A percentile compares a stretch with the other conserved stretches of the same genome.
phyloP scores from a whole-genome alignment of 768 basidiomycete species.

The Naganishia onofrii region DNA sequence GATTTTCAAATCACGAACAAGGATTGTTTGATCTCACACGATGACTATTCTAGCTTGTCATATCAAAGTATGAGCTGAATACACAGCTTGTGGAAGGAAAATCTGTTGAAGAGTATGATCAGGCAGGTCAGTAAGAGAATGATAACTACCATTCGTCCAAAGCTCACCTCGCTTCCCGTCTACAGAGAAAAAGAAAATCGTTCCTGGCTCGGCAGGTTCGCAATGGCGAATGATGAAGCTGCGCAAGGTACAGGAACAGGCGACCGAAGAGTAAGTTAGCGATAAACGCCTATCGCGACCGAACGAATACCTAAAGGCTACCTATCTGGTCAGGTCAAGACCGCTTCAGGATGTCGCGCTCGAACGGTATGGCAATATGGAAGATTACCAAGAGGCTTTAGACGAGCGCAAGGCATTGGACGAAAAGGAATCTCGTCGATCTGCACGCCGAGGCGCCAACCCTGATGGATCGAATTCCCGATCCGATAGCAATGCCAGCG shows the following conservation, averaged over 20 bases:
- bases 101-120: conserved; percentile 43
- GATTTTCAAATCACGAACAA: background rate
- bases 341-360: conserved; percentile 63
- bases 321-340: conserved; percentile 35
- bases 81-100: conserved; percentile 58
- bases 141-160: conserved; percentile 54
- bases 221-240: conserved; percentile 99
- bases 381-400: conserved; percentile 82
- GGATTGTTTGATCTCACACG: background rate
- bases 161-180: conserved; percentile 54
- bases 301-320: conserved; percentile 18
- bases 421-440: conserved; percentile 66
- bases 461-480: conserved; percentile 49
- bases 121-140: conserved; percentile 63
- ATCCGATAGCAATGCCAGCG: conserved; percentile 50
- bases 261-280: conserved; percentile 68
- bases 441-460: conserved; percentile 49
- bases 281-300: too few species aligned
- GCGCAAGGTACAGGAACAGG: conserved; percentile 80
- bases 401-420: conserved; percentile 83
- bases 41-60: conserved; percentile 36
- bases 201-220: conserved; percentile 86
- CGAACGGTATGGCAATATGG: conserved; percentile 80
- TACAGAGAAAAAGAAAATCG: conserved; percentile 57
- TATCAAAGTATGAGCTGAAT: conserved; percentile 52